Percentiles rank a stretch among this genome's conserved stretches.
These are phyloP conservation scores for Penicillium olsonii DNA, from an alignment of 2,329 filamentous ascomycete species.

Conservation along the genomic window DNA sequence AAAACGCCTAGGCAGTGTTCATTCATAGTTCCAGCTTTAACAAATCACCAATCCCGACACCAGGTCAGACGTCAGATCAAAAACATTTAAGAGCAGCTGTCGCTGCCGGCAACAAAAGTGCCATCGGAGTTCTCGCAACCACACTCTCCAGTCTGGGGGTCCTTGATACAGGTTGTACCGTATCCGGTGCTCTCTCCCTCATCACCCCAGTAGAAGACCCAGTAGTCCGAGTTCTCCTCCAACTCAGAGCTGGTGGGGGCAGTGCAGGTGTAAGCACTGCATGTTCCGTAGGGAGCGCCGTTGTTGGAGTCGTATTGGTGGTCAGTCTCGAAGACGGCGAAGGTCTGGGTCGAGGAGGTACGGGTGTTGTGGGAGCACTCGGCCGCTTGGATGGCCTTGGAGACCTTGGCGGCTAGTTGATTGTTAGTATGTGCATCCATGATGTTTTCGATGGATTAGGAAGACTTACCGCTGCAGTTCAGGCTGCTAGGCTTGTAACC, in stretches of 20 bases:
- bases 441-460: background rate
- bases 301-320: constrained; percentile 47
- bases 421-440: background rate
- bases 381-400: constrained; percentile 41
- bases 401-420: constrained; percentile 32
- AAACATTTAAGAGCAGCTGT: constrained; percentile 22
- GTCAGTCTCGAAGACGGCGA: constrained; percentile 44
- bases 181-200: constrained; percentile 23
- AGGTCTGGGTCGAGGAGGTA: constrained; percentile 36
- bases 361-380: constrained; percentile 44
- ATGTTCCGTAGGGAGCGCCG: constrained; percentile 53
- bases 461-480: constrained; percentile 31
- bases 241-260: constrained; percentile 34
- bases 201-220: constrained; percentile 45
- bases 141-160: constrained; percentile 41
- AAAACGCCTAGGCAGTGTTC: background rate
- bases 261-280: constrained; percentile 45
- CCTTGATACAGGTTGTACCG: constrained; percentile 40
- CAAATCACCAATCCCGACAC: background rate
- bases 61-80: background rate
- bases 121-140: constrained; percentile 47
- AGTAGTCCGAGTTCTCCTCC: constrained; percentile 38
- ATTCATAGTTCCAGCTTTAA: background rate
- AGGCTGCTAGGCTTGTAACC: constrained; percentile 32
- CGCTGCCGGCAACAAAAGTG: constrained; percentile 35